Evolutionary conservation across 257 asterid species (phyloP).

Genomic region (Solanum stenotomum): DNA sequence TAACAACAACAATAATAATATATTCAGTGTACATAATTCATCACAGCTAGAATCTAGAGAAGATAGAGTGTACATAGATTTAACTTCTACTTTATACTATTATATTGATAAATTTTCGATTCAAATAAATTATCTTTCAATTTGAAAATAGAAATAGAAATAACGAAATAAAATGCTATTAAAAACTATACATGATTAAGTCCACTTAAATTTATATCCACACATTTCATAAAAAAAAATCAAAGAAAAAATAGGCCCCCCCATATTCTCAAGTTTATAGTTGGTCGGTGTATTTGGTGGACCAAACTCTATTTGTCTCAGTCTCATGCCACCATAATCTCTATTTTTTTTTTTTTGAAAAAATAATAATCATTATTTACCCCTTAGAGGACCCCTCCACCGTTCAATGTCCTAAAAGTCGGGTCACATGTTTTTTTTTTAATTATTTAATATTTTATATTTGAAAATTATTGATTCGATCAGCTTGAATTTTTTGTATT

Average conservation of each 20-base stretch:
- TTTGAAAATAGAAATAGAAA: not conserved
- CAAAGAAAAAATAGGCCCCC: not conserved
- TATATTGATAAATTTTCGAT: accelerated
- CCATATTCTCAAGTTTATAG: not conserved
- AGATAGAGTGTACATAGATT: not conserved
- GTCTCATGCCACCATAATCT: not conserved
- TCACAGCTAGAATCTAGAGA: not conserved
- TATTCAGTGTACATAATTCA: accelerated
- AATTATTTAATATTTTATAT: not conserved
- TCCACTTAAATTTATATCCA: conserved; percentile 3
- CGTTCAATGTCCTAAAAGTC: conserved; percentile 10
- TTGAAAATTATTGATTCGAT: not conserved
- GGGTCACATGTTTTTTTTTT: conserved; percentile 3
- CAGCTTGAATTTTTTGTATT: not conserved
- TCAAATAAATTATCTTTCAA: not conserved
- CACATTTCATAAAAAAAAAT: not conserved
- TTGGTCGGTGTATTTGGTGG: conserved; percentile 39
- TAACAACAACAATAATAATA: not conserved
- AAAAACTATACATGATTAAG: not conserved
- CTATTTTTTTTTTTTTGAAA: not conserved
- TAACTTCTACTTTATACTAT: not conserved
- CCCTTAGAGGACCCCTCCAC: not conserved
- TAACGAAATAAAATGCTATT: not conserved
- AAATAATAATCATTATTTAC: not conserved
- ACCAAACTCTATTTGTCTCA: not conserved